A percentile compares a stretch with the other conserved stretches of the same genome.
Conservation (phyloP, 2,329 filamentous ascomycete species). For the Sclerotinia trifoliorum region DNA sequence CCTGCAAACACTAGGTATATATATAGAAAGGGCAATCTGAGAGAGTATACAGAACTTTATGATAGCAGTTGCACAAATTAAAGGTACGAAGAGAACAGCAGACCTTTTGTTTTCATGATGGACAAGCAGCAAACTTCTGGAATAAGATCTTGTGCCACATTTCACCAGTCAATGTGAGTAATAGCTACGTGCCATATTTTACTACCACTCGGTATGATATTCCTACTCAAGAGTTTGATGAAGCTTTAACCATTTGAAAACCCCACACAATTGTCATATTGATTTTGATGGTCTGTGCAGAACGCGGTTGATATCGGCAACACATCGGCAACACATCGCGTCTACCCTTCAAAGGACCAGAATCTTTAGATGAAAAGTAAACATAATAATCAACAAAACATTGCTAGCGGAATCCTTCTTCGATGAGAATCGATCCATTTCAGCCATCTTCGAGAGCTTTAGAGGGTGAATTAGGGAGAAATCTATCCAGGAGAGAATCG, state of each 20-base stretch:
- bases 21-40: slow-evolving; percentile 1
- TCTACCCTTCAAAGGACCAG: slow-evolving; percentile 11
- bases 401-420: background rate
- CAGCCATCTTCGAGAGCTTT: background rate
- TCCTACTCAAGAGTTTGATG: background rate
- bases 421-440: background rate
- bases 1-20: slow-evolving; percentile 3
- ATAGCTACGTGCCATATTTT: background rate
- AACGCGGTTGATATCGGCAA: slow-evolving; percentile 8
- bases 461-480: background rate
- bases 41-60: background rate
- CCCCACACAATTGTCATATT: too few relatives aligned
- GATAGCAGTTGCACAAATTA: background rate
- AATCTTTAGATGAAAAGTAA: slow-evolving; percentile 13
- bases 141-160: background rate
- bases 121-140: slow-evolving; percentile 14
- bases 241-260: too few relatives aligned
- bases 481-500: background rate
- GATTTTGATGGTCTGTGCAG: slow-evolving; percentile 1
- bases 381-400: background rate
- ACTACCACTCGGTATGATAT: background rate
- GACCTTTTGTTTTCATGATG: background rate
- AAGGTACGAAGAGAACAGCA: background rate
- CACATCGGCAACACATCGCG: slow-evolving; percentile 12
- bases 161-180: background rate